Conservation (phyloP, 225 moss, liverwort and hornwort genomes). For the Pleurozium schreberi region DNA sequence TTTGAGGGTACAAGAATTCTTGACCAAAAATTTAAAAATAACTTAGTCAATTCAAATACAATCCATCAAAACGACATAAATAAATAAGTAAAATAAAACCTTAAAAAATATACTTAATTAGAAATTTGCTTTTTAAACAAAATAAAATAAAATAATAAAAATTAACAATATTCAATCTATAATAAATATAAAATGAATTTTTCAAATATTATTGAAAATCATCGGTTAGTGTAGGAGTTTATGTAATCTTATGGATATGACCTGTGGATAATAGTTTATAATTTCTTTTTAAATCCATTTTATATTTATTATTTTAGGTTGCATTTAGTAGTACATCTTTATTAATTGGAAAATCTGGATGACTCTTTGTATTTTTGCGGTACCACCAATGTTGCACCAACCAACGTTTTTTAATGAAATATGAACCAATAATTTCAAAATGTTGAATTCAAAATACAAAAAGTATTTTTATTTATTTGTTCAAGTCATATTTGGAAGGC, state of each 20-base stretch:
- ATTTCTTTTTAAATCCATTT: too few species aligned
- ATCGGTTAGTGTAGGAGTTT: rapidly evolving
- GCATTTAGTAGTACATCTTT: too few species aligned
- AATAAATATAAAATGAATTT: neutral
- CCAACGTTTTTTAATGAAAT: too few species aligned
- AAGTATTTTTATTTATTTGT: too few species aligned
- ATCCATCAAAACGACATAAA: rapidly evolving
- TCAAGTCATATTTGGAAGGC: too few species aligned
- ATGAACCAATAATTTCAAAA: too few species aligned
- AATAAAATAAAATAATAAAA: neutral
- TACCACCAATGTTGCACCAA: too few species aligned
- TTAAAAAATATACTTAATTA: neutral
- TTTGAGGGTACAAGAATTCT: neutral
- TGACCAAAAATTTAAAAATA: neutral
- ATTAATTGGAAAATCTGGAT: too few species aligned
- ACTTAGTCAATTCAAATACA: neutral
- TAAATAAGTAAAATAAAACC: neutral
- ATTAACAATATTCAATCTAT: neutral
- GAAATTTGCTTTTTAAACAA: neutral
- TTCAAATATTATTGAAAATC: neutral
- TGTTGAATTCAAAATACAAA: too few species aligned
- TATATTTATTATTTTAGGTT: too few species aligned
- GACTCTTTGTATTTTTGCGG: too few species aligned
- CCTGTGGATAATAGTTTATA: too few species aligned
- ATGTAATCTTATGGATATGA: neutral